phyloP scores from a whole-genome alignment of 352 stramenopile species.

The Pythium dissimile region DNA sequence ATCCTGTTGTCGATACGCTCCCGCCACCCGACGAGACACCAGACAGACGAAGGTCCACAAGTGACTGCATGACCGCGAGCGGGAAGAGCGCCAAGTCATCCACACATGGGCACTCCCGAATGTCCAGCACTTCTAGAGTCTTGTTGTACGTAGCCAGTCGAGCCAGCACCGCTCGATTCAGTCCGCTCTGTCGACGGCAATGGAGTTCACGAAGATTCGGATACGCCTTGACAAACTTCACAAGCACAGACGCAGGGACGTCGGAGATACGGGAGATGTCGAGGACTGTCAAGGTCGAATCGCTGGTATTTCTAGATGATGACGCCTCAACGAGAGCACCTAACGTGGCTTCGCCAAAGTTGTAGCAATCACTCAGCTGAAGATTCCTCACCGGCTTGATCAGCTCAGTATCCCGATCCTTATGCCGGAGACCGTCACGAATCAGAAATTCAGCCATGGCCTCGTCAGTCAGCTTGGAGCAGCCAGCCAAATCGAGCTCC shows the following conservation, averaged over 20 bases:
- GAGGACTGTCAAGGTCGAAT: conserved; percentile 22
- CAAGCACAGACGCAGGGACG: conserved; percentile 22
- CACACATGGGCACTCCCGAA: conserved; percentile 42
- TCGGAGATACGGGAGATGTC: conserved; percentile 33
- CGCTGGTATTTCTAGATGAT: neutral
- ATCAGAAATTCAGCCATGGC: conserved; percentile 47
- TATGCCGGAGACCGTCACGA: conserved; percentile 23
- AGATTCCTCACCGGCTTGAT: conserved; percentile 13
- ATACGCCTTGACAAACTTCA: conserved; percentile 39
- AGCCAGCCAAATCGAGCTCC: conserved; percentile 54
- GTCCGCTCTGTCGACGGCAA: conserved; percentile 30
- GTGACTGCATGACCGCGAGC: conserved; percentile 52
- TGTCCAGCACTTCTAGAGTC: conserved; percentile 44
- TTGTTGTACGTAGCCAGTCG: conserved; percentile 57
- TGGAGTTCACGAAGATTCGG: conserved; percentile 27
- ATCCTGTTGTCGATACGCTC: conserved; percentile 28
- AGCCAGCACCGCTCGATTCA: conserved; percentile 42
- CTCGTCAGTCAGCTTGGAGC: conserved; percentile 36
- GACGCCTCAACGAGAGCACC: conserved; percentile 5
- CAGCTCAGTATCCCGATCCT: neutral
- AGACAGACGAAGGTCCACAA: conserved; percentile 46
- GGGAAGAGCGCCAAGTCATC: conserved; percentile 67
- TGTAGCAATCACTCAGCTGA: neutral
- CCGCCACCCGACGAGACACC: conserved; percentile 17
- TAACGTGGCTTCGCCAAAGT: conserved; percentile 4